Evolutionary conservation across 2,329 filamentous ascomycete genomes (phyloP).

Genomic region (Aspergillus pseudoglaucus): DNA sequence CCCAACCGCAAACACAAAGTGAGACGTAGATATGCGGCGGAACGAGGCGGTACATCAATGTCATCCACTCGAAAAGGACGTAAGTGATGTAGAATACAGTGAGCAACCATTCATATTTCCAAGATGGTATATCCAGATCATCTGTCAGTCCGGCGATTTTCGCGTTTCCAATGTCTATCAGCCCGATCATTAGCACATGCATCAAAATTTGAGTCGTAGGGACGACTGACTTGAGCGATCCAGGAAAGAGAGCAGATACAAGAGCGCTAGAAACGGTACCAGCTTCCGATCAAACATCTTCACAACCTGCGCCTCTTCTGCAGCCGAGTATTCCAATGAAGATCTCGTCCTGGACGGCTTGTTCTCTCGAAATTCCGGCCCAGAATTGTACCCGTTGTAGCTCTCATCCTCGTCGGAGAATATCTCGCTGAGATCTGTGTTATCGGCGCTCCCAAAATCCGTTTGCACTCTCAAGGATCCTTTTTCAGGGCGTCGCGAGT

Average conservation of each 20-base stretch:
- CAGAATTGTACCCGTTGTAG: constrained; percentile 23
- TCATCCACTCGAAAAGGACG: constrained; percentile 62
- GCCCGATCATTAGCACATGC: neutral
- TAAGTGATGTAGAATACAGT: constrained; percentile 61
- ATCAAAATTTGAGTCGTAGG: neutral
- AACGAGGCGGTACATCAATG: constrained; percentile 54
- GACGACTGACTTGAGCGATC: constrained; percentile 67
- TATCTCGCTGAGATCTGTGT: constrained; percentile 3
- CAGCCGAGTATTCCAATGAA: constrained; percentile 38
- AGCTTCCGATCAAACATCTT: constrained; percentile 70
- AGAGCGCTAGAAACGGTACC: constrained; percentile 70
- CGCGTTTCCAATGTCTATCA: constrained; percentile 55
- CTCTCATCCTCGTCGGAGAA: constrained; percentile 18
- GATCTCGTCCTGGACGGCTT: constrained; percentile 1
- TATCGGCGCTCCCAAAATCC: constrained; percentile 18
- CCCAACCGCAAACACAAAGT: constrained; percentile 66
- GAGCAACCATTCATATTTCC: constrained; percentile 56
- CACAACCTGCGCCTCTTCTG: constrained; percentile 67
- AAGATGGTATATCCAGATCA: constrained; percentile 49
- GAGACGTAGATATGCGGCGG: constrained; percentile 57
- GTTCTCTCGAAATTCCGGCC: constrained; percentile 13
- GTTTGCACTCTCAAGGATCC: constrained; percentile 28
- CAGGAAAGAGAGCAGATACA: constrained; percentile 80
- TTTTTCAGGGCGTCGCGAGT: constrained; percentile 10
- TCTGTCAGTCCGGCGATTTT: constrained; percentile 52